Conservation (phyloP, 768 basidiomycete species). For the Boletus fagicola region DNA sequence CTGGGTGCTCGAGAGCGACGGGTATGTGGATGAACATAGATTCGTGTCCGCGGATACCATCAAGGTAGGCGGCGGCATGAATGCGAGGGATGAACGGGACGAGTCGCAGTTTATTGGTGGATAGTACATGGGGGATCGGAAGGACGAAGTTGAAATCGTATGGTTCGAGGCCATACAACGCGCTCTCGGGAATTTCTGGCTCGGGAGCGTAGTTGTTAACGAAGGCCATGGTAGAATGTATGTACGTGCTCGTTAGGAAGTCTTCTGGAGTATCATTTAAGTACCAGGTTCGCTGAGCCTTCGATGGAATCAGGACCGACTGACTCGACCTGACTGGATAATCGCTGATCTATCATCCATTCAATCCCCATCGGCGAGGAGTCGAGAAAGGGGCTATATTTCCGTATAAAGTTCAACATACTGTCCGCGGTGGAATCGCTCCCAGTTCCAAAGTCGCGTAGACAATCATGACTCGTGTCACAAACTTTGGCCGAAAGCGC, state of each 20-base stretch:
- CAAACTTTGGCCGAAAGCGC: conserved; percentile 72
- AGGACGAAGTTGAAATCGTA: conserved; percentile 28
- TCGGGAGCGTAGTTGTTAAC: conserved; percentile 20
- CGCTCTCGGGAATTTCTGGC: conserved; percentile 11
- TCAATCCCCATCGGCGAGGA: too few relatives aligned
- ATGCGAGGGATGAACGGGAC: conserved; percentile 23
- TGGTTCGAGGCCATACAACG: conserved; percentile 26
- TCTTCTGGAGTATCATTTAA: too few relatives aligned
- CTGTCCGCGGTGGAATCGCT: too few relatives aligned
- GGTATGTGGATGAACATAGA: conserved; percentile 17
- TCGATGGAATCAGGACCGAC: too few relatives aligned
- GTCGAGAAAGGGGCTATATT: background rate
- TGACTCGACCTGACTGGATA: too few relatives aligned
- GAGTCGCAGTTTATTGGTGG: conserved; percentile 19
- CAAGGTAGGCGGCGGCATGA: conserved; percentile 18
- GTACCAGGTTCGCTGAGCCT: too few relatives aligned
- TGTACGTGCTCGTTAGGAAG: too few relatives aligned
- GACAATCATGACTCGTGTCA: conserved; percentile 64
- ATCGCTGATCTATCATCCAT: too few relatives aligned
- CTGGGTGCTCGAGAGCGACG: conserved; percentile 7
- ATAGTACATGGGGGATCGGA: conserved; percentile 11
- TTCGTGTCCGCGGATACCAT: conserved; percentile 21
- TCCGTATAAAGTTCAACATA: background rate
- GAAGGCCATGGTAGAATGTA: conserved; percentile 16
- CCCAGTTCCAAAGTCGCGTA: background rate